phyloP scores from a whole-genome alignment of 2,329 filamentous ascomycete species.

The Colletotrichum orchidophilum region DNA sequence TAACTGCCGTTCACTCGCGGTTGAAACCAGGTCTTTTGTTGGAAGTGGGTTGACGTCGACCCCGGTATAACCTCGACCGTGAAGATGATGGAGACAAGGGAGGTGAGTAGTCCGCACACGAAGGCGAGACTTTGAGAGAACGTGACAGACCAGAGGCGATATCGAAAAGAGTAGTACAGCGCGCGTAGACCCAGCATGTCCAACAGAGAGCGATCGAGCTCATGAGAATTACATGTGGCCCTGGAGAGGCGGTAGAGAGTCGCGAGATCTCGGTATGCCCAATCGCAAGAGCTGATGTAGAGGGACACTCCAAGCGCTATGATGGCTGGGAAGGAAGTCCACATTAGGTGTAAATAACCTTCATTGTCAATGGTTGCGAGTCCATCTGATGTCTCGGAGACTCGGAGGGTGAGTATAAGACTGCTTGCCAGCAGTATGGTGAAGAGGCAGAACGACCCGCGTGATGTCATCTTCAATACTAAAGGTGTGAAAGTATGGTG shows the following conservation, averaged over 20 bases:
- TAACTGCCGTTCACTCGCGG: not conserved
- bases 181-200: conserved; percentile 17
- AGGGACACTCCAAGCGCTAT: not conserved
- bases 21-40: conserved; percentile 6
- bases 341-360: conserved; percentile 12
- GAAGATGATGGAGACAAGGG: conserved; percentile 7
- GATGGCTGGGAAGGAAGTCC: conserved; percentile 18
- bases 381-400: not conserved
- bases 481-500: not conserved
- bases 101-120: conserved; percentile 12
- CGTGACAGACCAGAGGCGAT: not conserved
- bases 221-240: not conserved
- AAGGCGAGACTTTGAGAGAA: conserved; percentile 12
- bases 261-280: not conserved
- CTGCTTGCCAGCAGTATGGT: not conserved
- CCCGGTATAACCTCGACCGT: not conserved
- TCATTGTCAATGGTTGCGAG: not conserved
- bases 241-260: conserved; percentile 1
- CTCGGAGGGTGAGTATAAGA: not conserved
- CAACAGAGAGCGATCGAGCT: not conserved
- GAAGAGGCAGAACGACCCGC: not conserved
- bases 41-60: not conserved
- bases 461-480: not conserved
- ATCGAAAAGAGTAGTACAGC: not conserved
- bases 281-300: conserved; percentile 21